Conservation (phyloP, 2,329 filamentous ascomycete genomes). For the Phyllosticta citribraziliensis region DNA sequence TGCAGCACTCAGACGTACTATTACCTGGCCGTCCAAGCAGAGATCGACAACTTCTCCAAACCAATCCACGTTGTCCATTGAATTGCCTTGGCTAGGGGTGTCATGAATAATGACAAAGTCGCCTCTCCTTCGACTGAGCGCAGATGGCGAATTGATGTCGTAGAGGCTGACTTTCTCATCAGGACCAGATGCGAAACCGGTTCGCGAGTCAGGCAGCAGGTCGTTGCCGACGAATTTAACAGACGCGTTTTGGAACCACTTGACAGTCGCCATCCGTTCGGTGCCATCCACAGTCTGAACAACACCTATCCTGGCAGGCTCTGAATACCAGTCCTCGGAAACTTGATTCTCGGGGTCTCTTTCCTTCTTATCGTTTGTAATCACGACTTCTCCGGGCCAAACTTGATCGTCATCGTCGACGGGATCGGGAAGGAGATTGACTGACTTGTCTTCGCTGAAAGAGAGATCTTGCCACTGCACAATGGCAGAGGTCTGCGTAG, state of each 20-base stretch:
- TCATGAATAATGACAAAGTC: conserved; percentile 42
- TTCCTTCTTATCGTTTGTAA: conserved; percentile 31
- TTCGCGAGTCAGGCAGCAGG: conserved; percentile 33
- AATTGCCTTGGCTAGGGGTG: neutral
- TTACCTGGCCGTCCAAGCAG: conserved; percentile 42
- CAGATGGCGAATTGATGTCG: conserved; percentile 43
- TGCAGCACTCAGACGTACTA: conserved; percentile 44
- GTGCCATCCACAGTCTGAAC: conserved; percentile 46
- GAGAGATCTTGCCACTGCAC: conserved; percentile 52
- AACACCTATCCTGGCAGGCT: conserved; percentile 44
- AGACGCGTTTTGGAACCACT: conserved; percentile 37
- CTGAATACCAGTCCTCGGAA: conserved; percentile 23
- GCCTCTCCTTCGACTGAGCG: conserved; percentile 38
- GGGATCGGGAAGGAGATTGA: conserved; percentile 39
- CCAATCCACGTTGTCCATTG: conserved; percentile 33
- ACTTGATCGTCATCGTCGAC: conserved; percentile 47
- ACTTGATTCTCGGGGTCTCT: conserved; percentile 5
- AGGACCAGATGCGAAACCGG: conserved; percentile 29
- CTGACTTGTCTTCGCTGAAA: conserved; percentile 37
- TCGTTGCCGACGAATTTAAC: conserved; percentile 24
- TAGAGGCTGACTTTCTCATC: conserved; percentile 48
- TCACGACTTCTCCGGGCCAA: conserved; percentile 48
- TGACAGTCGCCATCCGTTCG: conserved; percentile 47
- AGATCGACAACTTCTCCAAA: conserved; percentile 49
- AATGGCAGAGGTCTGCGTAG: conserved; percentile 39